Evolutionary conservation across 495 filamentous ascomycete species (phyloP), one percentile per base, ranked within the genome.

Genomic region (Penicillium ochrochloron): DNA sequence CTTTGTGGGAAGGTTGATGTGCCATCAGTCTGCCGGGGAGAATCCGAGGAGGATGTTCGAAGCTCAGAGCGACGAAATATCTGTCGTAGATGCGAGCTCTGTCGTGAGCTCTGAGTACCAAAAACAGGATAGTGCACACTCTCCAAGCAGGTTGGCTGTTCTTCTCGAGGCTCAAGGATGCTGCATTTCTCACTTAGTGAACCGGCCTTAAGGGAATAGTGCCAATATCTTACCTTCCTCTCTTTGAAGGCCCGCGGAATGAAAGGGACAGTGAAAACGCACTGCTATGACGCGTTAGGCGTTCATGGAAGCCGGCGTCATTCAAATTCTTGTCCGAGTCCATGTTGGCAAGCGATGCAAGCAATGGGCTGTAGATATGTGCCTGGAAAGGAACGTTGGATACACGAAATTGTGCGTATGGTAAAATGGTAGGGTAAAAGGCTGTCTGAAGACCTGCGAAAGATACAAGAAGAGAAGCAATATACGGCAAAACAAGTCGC

Each of bases 121-220:
- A 75, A 80, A 11, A 80, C 57, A 1, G 78, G 78, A 57, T 79
- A 80, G 53, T 77, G 73, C 23, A 59, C 56, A 51, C 60, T 76
- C 62, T 79, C 76, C 19, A 72, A 67, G 37, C 74, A 79, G 3
- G 68, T 66, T 39, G 68, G 73, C 23, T 55, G 34, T 5, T 17
- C 1, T 56, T 21, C 33, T 23, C 15, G 10, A 6, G 39, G 29
- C 4, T 23, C 39, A 29, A 56, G 17, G 10, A 56, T 33, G 25
- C 50, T 62, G 31, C n/a, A 29, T 25, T 8, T 34, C 2, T 29
- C 1, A 17, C 5, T 62, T 23, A 56, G 50, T 9, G 27, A 62
- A 31, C 17, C 5, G 15, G 46, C 17, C 42, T 17, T 41, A 8
- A 3, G 34, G 25, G 41, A 35, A 15, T 17, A 10, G 14, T 15